Base-by-base conservation (phyloP, 768 basidiomycete species). In the Boletus eberwhitei region DNA sequence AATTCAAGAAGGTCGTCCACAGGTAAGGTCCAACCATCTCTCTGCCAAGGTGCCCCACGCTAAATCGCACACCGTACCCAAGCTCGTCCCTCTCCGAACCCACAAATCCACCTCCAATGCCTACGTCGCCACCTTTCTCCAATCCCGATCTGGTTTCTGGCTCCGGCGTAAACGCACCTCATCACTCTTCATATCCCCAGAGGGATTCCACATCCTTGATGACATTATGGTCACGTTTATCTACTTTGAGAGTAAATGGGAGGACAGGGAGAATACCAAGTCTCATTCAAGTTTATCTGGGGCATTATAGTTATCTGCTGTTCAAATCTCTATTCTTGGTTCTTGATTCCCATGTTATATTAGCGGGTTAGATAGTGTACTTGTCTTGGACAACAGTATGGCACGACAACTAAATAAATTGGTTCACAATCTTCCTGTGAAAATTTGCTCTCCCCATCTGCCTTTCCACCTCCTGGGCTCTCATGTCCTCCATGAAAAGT, bases 161-260 rank as follows among this genome's bases (percentile, higher is more conserved):
- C 24, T 59, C 9, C 36, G 48, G 5, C 62, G 62, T 6, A 66
- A 53, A 50, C 35, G 52, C 16, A 52, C 57, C 4, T 62, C 65
- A 4, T 61, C 66, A 11, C 56, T 73, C 6, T 61, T 62, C 32
- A 37, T 74, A 21, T 54, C 66, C 12, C 69, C 69, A 8, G 67
- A 66, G 29, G 72, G 71, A 7, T 39, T 52, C 11, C 57, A 45
- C 31, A 72, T 73, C 37, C 53, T 73, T 13, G 72, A 74, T 46
- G 73, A 73, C 35, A 72, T 73, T 35, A 24, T 73, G 32, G 69
- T 72, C 50, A 73, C 73, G 0, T 73, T 74, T 31, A 54, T 74
- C 19, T 74, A 71, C 42, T 71, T 72, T n/a, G 70, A 66, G 46
- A 39, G 54, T 21, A 67, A 56, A 50, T 70, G 69, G 69, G 60